phyloP scores from a whole-genome alignment of 1,139 yeast species.

The Candida neerlandica region DNA sequence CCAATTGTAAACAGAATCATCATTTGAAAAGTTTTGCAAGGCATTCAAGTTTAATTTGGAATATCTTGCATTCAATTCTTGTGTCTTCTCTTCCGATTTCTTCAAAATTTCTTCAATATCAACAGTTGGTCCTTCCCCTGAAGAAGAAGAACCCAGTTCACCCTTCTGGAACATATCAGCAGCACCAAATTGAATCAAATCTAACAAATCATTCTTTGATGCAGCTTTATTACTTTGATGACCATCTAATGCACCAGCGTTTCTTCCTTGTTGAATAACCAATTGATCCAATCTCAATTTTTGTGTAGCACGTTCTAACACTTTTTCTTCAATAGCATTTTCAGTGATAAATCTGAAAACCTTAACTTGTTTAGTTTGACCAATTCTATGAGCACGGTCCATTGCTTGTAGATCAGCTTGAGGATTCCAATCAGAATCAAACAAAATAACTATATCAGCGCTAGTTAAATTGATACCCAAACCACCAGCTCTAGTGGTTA shows the following conservation, averaged over 20 bases:
- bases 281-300: slow-evolving; percentile 76
- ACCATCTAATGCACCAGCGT: slow-evolving; percentile 36
- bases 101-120: slow-evolving; percentile 65
- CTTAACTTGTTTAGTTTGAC: slow-evolving; percentile 79
- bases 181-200: slow-evolving; percentile 84
- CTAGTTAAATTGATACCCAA: slow-evolving; percentile 77
- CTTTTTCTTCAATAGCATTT: slow-evolving; percentile 80
- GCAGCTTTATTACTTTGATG: slow-evolving; percentile 46
- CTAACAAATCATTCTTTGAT: slow-evolving; percentile 69
- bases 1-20: slow-evolving; percentile 81
- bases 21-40: slow-evolving; percentile 66
- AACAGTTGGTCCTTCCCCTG: slow-evolving; percentile 45
- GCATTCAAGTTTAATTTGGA: slow-evolving; percentile 73
- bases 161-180: slow-evolving; percentile 54
- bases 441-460: slow-evolving; percentile 73
- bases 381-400: slow-evolving; percentile 89
- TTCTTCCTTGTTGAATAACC: slow-evolving; percentile 78
- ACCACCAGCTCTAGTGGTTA: slow-evolving; percentile 89
- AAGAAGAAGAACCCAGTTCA: slow-evolving; percentile 11
- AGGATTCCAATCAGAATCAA: slow-evolving; percentile 86
- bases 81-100: slow-evolving; percentile 65
- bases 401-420: slow-evolving; percentile 87
- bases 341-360: slow-evolving; percentile 78
- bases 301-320: slow-evolving; percentile 78
- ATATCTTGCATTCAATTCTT: slow-evolving; percentile 63